A percentile compares a stretch with the other conserved stretches of the same genome.
These are phyloP conservation scores for Fusarium torreyae DNA, from an alignment of 2,329 filamentous ascomycete genomes.

Conservation along the genomic window DNA sequence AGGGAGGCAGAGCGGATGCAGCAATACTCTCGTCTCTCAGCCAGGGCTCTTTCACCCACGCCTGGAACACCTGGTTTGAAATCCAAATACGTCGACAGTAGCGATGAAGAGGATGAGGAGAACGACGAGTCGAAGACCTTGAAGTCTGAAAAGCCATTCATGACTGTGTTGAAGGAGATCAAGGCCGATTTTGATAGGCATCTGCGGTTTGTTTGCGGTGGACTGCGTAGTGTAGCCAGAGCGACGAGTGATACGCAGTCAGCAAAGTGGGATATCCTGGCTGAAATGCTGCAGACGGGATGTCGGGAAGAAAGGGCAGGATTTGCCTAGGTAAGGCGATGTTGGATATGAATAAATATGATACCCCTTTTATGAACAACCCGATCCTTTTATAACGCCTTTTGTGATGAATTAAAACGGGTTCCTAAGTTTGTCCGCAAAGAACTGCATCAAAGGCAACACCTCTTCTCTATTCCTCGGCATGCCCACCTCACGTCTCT, in stretches of 20 bases:
- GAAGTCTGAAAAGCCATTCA: conserved; percentile 60
- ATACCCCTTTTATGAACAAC: conserved; percentile 43
- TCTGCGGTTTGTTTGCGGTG: conserved; percentile 79
- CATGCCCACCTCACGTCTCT: conserved; percentile 82
- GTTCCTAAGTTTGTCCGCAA: conserved; percentile 73
- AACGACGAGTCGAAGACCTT: conserved; percentile 22
- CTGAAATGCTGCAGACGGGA: conserved; percentile 80
- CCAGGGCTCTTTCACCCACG: conserved; percentile 33
- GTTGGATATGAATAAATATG: conserved; percentile 39
- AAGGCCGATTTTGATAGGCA: conserved; percentile 75
- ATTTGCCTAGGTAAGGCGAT: conserved; percentile 21
- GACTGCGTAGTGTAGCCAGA: conserved; percentile 81
- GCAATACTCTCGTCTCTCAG: conserved; percentile 54
- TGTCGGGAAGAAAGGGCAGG: conserved; percentile 43
- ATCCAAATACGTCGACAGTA: conserved; percentile 49
- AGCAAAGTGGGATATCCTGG: conserved; percentile 83
- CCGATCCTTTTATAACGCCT: not conserved
- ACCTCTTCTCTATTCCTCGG: conserved; percentile 88
- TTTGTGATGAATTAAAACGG: conserved; percentile 35
- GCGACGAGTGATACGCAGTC: conserved; percentile 74
- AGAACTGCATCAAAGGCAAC: conserved; percentile 89
- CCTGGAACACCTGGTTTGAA: conserved; percentile 42
- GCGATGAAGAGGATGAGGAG: conserved; percentile 51
- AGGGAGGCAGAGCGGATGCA: conserved; percentile 52
- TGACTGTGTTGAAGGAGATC: conserved; percentile 69